A percentile compares a stretch with the other conserved stretches of the same genome.
Evolutionary conservation across 768 basidiomycete genomes (phyloP).

Genomic region (Boletus vinaceobasis): DNA sequence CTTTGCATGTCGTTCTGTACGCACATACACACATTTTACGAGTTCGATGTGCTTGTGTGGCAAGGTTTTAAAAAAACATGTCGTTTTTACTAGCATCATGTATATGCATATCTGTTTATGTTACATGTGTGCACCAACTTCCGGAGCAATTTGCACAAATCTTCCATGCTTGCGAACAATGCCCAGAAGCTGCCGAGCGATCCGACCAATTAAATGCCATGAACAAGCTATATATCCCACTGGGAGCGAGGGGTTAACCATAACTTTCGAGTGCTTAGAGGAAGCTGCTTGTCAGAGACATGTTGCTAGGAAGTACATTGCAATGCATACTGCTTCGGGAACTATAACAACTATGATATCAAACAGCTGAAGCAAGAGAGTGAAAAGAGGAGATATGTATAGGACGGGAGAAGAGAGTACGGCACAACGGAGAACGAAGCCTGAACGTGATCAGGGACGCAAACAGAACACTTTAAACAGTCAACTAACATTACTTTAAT

Average conservation of each 20-base stretch:
- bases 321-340: constrained; percentile 22
- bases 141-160: background rate
- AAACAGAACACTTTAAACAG: constrained; percentile 1
- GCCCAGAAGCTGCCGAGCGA: too few relatives aligned
- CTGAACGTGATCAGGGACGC: background rate
- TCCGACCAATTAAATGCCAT: background rate
- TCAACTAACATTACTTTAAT: constrained; percentile 13
- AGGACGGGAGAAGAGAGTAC: constrained; percentile 7
- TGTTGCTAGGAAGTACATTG: constrained; percentile 32
- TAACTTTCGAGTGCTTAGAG: background rate
- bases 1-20: background rate
- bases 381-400: constrained; percentile 5
- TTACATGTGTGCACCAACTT: background rate
- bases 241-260: background rate
- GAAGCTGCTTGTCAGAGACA: constrained; percentile 17
- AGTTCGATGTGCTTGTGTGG: background rate
- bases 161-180: background rate
- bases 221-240: too few relatives aligned
- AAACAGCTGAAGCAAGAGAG: constrained; percentile 28
- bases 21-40: background rate
- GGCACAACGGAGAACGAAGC: constrained; percentile 2
- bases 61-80: background rate
- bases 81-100: constrained; percentile 2
- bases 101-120: constrained; percentile 5
- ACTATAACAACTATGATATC: constrained; percentile 28